Evolutionary conservation across 1,284 basidiomycete genomes (phyloP).

Genomic region (Boletus mariae): DNA sequence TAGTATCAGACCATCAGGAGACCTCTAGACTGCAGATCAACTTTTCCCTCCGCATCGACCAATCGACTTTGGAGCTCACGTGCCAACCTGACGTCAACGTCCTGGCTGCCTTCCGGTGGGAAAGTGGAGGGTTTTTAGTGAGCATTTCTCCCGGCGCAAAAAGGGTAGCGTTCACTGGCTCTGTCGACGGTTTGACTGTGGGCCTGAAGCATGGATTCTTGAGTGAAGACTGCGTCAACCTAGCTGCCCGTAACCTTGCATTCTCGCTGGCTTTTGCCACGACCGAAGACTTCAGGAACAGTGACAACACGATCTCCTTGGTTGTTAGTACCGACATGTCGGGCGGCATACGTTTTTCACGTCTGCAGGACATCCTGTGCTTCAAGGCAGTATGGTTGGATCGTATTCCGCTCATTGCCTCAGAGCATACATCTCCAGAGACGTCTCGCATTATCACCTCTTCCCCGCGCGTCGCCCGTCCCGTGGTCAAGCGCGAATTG

Average conservation of each 20-base stretch:
- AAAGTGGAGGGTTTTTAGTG: constrained; percentile 85
- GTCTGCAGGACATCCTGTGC: constrained; percentile 81
- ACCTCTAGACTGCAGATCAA: constrained; percentile 63
- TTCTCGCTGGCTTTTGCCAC: constrained; percentile 69
- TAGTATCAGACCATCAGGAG: constrained; percentile 19
- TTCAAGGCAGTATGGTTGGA: constrained; percentile 92
- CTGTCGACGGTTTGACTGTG: constrained; percentile 73
- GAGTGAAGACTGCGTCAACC: constrained; percentile 72
- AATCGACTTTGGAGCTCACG: constrained; percentile 78
- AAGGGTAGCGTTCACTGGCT: constrained; percentile 70
- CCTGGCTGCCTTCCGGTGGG: constrained; percentile 81
- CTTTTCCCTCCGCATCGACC: constrained; percentile 85
- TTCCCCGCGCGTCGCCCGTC: constrained; percentile 9
- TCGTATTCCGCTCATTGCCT: constrained; percentile 69
- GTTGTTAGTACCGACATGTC: constrained; percentile 75
- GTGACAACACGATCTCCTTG: constrained; percentile 61
- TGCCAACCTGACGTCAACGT: constrained; percentile 90
- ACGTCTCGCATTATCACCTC: constrained; percentile 18
- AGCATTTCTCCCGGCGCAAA: constrained; percentile 70
- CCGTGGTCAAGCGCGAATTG: constrained; percentile 43
- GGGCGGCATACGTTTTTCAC: constrained; percentile 71
- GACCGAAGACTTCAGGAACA: constrained; percentile 37
- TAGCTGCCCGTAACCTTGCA: constrained; percentile 71
- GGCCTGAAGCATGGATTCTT: constrained; percentile 79
- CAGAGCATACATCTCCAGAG: constrained; percentile 34